Evolutionary conservation across 345 rosid genomes (phyloP).

Genomic region (Salix koriyanagi): DNA sequence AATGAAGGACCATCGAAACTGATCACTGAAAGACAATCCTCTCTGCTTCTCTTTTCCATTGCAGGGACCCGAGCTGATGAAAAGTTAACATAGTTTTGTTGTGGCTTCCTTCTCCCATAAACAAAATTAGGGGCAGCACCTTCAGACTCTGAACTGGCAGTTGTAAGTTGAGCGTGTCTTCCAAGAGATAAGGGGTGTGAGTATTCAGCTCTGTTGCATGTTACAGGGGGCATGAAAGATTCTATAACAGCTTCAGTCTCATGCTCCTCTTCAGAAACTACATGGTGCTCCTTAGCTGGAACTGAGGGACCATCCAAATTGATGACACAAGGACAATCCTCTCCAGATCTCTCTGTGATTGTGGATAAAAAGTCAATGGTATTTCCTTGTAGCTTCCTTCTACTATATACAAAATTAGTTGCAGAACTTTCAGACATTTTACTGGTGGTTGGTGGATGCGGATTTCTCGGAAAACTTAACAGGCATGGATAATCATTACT

Average conservation of each 20-base stretch:
- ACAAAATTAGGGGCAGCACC: neutral
- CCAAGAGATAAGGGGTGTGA: neutral
- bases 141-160: neutral
- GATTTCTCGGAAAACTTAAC: constrained; percentile 31
- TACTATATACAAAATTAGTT: constrained; percentile 41
- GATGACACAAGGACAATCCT: constrained; percentile 39
- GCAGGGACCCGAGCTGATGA: neutral
- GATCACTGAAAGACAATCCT: neutral
- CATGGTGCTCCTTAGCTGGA: constrained; percentile 29
- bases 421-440: constrained; percentile 36
- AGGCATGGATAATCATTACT: constrained; percentile 30
- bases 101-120: neutral
- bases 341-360: constrained; percentile 33
- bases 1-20: neutral
- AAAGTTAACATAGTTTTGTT: neutral
- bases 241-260: constrained; percentile 22
- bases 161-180: neutral
- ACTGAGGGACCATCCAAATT: constrained; percentile 40
- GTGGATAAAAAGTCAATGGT: constrained; percentile 26
- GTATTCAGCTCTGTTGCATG: constrained; percentile 16
- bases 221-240: constrained; percentile 12
- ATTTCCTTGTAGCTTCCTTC: constrained; percentile 45
- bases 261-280: constrained; percentile 19
- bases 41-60: neutral
- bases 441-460: constrained; percentile 35